phyloP scores from a whole-genome alignment of 768 basidiomycete species.

The Lactarius vividus region DNA sequence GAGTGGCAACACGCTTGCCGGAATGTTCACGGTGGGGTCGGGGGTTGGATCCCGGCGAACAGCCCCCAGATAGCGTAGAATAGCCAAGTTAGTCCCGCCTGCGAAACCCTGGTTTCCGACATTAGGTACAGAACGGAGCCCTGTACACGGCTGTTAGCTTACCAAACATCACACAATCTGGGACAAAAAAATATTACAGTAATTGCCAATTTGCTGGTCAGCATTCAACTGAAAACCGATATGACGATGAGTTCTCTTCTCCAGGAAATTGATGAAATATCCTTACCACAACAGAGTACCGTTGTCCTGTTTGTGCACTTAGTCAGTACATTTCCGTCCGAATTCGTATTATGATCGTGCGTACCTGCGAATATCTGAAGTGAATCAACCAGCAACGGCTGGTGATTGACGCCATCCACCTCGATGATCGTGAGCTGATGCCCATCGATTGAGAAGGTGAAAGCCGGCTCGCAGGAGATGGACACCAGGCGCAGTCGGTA shows the following conservation, averaged over 20 bases:
- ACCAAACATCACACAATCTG: not conserved
- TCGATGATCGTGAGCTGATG: conserved; percentile 28
- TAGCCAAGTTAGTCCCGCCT: conserved; percentile 19
- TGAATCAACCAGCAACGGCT: conserved; percentile 30
- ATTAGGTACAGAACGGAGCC: conserved; percentile 21
- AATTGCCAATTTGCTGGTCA: conserved; percentile 22
- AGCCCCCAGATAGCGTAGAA: conserved; percentile 24
- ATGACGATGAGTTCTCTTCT: not conserved
- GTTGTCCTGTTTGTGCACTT: conserved; percentile 23
- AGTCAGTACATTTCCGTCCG: not conserved
- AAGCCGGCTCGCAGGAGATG: conserved; percentile 18
- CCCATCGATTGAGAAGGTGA: conserved; percentile 22
- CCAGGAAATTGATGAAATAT: not conserved
- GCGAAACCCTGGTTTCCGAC: not conserved
- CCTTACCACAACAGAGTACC: conserved; percentile 34
- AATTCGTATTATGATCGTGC: not conserved
- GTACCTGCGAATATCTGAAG: conserved; percentile 31
- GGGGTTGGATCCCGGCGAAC: not conserved
- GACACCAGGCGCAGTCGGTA: conserved; percentile 19
- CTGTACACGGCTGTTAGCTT: conserved; percentile 1
- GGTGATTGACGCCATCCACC: conserved; percentile 29
- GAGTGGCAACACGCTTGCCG: not conserved
- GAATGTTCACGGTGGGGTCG: conserved; percentile 12
- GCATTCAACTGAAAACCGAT: conserved; percentile 21
- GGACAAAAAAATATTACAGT: conserved; percentile 2